Percentiles rank a stretch among this genome's conserved stretches.
phyloP scores from a whole-genome alignment of 2,329 filamentous ascomycete species.

The Pseudocercospora pini-densiflorae region DNA sequence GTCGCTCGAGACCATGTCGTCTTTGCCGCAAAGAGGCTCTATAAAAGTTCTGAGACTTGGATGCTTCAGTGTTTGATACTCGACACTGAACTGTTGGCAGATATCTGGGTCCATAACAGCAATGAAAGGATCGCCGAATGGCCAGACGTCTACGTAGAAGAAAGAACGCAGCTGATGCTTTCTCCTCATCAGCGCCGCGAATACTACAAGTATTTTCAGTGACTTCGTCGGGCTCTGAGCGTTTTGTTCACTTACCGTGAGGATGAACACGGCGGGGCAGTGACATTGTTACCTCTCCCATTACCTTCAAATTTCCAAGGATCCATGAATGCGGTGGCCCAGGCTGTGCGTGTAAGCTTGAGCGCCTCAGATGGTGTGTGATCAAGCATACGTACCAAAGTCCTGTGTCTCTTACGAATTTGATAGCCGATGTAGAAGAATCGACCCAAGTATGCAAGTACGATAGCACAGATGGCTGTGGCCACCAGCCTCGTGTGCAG shows the following conservation, averaged over 20 bases:
- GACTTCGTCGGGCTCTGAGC: background rate
- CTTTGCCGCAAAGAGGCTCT: conserved; percentile 26
- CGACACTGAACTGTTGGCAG: conserved; percentile 26
- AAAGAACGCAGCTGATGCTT: conserved; percentile 28
- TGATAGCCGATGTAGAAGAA: conserved; percentile 12
- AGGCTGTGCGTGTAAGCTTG: conserved; percentile 16
- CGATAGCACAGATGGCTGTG: conserved; percentile 4
- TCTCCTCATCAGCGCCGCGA: conserved; percentile 19
- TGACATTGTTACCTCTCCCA: conserved; percentile 21
- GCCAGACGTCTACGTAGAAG: conserved; percentile 33
- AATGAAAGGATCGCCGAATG: conserved; percentile 26
- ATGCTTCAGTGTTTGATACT: conserved; percentile 25
- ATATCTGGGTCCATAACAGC: conserved; percentile 28
- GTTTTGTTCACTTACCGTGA: conserved; percentile 9
- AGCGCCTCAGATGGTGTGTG: background rate
- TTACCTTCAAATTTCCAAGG: conserved; percentile 26
- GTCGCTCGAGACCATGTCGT: conserved; percentile 40
- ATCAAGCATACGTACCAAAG: background rate
- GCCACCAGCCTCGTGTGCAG: conserved; percentile 5
- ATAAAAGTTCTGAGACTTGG: conserved; percentile 20
- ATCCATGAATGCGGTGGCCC: conserved; percentile 31
- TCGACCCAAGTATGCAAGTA: conserved; percentile 3
- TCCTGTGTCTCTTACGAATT: conserved; percentile 9
- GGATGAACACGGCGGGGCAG: conserved; percentile 15
- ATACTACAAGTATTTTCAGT: conserved; percentile 14